phyloP scores from a whole-genome alignment of 2,329 filamentous ascomycete species.

The Chaetomium sp. region DNA sequence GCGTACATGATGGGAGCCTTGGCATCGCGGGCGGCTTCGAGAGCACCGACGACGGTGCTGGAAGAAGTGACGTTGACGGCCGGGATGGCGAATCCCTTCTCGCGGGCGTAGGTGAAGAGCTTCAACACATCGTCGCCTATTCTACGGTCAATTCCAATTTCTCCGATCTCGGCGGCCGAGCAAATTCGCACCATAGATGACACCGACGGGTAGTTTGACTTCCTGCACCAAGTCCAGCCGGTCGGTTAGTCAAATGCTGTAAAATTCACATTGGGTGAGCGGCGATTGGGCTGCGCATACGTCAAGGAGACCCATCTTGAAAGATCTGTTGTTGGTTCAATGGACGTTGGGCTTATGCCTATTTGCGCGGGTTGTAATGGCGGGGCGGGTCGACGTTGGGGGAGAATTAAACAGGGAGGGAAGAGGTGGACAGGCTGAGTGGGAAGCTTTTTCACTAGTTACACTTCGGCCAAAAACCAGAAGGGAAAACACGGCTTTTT shows the following conservation, averaged over 20 bases:
- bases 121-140: conserved; percentile 22
- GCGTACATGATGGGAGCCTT: conserved; percentile 60
- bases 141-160: conserved; percentile 2
- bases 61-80: conserved; percentile 93
- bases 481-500: background rate
- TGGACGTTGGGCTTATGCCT: background rate
- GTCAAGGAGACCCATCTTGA: conserved; percentile 20
- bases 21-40: conserved; percentile 90
- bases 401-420: too few species aligned
- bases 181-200: conserved; percentile 17
- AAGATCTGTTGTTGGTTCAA: background rate
- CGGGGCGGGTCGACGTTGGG: conserved; percentile 2
- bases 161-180: conserved; percentile 10
- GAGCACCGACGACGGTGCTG: conserved; percentile 66
- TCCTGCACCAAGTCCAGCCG: conserved; percentile 7
- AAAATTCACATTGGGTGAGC: too few species aligned
- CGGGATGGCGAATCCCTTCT: conserved; percentile 83
- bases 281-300: conserved; percentile 3
- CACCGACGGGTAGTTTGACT: conserved; percentile 20
- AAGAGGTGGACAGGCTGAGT: too few species aligned
- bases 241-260: too few species aligned
- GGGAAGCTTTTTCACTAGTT: background rate
- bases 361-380: conserved; percentile 2
- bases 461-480: background rate
- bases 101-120: conserved; percentile 85